phyloP scores from a whole-genome alignment of 208 protist genomes.

The Crithidia mellificae region DNA sequence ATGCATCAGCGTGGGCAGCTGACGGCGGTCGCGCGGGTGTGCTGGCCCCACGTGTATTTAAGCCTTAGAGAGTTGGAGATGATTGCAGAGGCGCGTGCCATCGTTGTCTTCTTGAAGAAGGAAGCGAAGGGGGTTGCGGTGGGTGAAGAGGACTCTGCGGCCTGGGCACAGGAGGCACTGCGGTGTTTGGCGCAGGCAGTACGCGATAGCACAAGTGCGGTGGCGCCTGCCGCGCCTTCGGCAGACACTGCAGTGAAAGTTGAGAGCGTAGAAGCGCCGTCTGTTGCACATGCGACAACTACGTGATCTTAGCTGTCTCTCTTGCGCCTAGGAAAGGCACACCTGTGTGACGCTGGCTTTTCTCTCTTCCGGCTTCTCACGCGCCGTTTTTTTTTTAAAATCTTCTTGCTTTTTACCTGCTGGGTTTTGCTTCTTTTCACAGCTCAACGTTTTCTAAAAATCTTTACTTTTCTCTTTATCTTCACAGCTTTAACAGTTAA shows the following conservation, averaged over 20 bases:
- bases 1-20: conserved; percentile 37
- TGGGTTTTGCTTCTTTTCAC: neutral
- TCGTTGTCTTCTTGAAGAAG: conserved; percentile 54
- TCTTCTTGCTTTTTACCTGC: neutral
- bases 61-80: conserved; percentile 52
- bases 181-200: conserved; percentile 8
- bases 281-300: neutral
- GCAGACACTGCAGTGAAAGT: neutral
- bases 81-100: conserved; percentile 35
- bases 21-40: conserved; percentile 39
- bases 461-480: no score
- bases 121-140: conserved; percentile 19
- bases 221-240: neutral
- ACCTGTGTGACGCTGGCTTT: neutral
- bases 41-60: conserved; percentile 53
- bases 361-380: no score
- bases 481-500: no score
- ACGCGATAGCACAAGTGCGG: conserved; percentile 12
- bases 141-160: neutral
- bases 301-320: neutral
- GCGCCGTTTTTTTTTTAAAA: no score
- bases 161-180: conserved; percentile 29
- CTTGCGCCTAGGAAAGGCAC: no score
- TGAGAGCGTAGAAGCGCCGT: neutral
- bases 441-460: no score